Evolutionary conservation across 768 basidiomycete species (phyloP).

Genomic region (Tulasnella sp.): DNA sequence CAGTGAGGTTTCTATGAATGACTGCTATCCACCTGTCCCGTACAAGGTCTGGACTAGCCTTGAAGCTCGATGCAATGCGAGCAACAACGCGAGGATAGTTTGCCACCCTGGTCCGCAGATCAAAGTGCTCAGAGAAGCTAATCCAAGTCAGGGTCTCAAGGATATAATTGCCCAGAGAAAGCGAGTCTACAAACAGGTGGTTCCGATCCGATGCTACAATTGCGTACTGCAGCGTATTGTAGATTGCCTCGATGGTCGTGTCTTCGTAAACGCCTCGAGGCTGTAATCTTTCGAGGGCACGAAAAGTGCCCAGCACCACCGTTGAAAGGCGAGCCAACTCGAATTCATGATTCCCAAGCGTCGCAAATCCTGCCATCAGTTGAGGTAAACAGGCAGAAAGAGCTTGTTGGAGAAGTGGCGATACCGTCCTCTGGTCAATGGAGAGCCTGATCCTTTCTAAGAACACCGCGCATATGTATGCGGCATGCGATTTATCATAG

Average conservation of each 20-base stretch:
- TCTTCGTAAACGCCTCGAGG: background rate
- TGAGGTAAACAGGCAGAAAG: background rate
- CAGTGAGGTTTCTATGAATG: background rate
- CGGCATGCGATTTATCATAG: background rate
- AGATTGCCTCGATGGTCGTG: background rate
- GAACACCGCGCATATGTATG: background rate
- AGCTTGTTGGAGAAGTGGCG: background rate
- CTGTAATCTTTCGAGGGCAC: background rate
- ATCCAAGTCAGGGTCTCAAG: background rate
- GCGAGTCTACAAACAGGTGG: background rate
- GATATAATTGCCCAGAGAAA: background rate
- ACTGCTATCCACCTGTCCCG: background rate
- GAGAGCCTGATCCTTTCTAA: background rate
- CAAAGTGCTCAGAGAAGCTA: background rate
- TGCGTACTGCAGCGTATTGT: background rate
- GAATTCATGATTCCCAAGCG: background rate
- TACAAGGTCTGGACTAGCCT: background rate
- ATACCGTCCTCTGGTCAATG: background rate
- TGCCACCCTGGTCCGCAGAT: background rate
- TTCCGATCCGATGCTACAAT: background rate
- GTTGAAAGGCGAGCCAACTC: background rate
- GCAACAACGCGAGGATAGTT: background rate
- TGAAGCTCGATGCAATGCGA: background rate
- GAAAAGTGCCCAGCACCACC: background rate
- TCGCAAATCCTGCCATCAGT: background rate